These are phyloP conservation scores for Melanomma pulvis-pyrius DNA, from an alignment of 495 filamentous ascomycete genomes.

Conservation along the genomic window DNA sequence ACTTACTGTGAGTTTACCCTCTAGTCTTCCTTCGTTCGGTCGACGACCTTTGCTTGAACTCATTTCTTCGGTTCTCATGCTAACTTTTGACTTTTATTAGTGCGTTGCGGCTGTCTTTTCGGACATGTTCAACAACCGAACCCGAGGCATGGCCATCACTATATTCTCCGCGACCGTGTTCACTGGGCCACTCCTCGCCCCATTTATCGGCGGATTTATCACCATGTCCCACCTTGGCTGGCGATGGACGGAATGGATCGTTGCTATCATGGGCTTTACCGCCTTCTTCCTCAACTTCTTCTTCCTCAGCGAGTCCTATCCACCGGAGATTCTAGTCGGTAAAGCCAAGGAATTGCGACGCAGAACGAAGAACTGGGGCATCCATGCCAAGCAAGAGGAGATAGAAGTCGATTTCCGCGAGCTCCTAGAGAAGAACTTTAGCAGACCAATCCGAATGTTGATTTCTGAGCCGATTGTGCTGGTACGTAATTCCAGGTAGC, in stretches of 20 bases:
- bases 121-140: constrained; percentile 82
- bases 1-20: constrained; percentile 62
- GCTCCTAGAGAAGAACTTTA: constrained; percentile 81
- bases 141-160: constrained; percentile 78
- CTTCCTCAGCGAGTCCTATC: constrained; percentile 82
- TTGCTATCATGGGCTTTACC: constrained; percentile 73
- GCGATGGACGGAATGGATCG: constrained; percentile 82
- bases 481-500: constrained; percentile 41
- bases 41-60: not conserved
- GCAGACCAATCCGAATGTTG: constrained; percentile 75
- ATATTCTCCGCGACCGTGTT: constrained; percentile 86
- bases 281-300: constrained; percentile 71
- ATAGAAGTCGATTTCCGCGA: constrained; percentile 83
- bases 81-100: not conserved
- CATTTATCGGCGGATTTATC: constrained; percentile 87
- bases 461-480: constrained; percentile 81
- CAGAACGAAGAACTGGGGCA: constrained; percentile 86
- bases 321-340: constrained; percentile 72
- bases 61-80: not conserved
- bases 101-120: constrained; percentile 81
- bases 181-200: constrained; percentile 76
- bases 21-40: too few relatives aligned
- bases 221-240: constrained; percentile 68
- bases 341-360: constrained; percentile 81
- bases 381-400: constrained; percentile 92